Conservation (phyloP, 129 eudicot species). For the Tagetes erecta region DNA sequence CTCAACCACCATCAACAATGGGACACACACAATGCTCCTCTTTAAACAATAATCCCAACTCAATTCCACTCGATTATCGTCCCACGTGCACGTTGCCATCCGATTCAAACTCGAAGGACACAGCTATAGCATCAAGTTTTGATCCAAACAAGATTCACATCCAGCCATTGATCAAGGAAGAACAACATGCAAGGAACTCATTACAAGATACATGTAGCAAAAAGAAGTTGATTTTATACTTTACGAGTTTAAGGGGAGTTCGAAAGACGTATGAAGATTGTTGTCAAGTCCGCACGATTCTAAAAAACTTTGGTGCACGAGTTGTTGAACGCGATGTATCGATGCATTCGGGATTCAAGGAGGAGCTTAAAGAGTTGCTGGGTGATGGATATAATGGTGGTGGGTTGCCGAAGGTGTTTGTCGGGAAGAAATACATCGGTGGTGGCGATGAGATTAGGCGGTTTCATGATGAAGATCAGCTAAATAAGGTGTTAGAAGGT, state of each 20-base stretch:
- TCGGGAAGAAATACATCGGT: conserved; percentile 65
- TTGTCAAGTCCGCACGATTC: conserved; percentile 61
- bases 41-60: conserved; percentile 27
- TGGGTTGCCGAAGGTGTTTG: conserved; percentile 75
- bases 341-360: conserved; percentile 90
- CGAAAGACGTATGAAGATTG: conserved; percentile 95
- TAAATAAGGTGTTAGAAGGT: conserved; percentile 62
- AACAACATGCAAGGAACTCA: neutral
- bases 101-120: conserved; percentile 31
- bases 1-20: conserved; percentile 13
- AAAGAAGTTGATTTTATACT: conserved; percentile 62
- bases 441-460: conserved; percentile 74
- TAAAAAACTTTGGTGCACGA: conserved; percentile 55
- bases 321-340: conserved; percentile 93
- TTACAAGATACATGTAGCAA: neutral
- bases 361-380: conserved; percentile 71
- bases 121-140: conserved; percentile 33
- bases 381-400: conserved; percentile 50
- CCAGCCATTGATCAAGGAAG: neutral
- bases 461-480: conserved; percentile 69
- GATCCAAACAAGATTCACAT: neutral
- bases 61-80: conserved; percentile 14
- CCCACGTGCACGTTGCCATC: conserved; percentile 18
- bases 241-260: conserved; percentile 83
- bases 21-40: conserved; percentile 49